Evolutionary conservation across 2,329 filamentous ascomycete genomes (phyloP).

Genomic region (Thielaviopsis musarum): DNA sequence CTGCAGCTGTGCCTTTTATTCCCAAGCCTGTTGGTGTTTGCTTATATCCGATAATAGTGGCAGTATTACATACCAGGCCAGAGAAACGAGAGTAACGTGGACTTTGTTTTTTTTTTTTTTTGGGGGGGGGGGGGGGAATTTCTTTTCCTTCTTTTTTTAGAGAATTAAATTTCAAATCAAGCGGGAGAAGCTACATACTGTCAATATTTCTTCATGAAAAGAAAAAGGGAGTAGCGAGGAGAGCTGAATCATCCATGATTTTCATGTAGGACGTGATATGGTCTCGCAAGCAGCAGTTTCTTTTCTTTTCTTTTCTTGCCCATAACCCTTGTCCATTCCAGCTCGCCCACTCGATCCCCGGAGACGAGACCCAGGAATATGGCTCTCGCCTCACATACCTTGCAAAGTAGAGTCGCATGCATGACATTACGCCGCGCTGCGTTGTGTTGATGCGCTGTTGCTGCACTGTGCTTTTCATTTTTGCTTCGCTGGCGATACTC

Average conservation of each 20-base stretch:
- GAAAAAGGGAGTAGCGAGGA: no score
- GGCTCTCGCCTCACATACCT: not conserved
- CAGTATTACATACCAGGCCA: not conserved
- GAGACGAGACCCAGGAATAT: not conserved
- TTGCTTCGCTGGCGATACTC: not conserved
- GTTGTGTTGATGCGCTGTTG: not conserved
- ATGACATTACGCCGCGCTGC: not conserved
- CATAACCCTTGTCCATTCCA: no score
- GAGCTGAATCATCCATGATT: no score
- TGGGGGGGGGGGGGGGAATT: no score
- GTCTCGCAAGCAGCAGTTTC: not conserved
- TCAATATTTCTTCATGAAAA: no score
- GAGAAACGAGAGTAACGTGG: not conserved
- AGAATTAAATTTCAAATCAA: no score
- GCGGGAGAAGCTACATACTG: no score
- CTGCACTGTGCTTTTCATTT: no score
- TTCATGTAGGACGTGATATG: no score
- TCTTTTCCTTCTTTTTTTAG: not conserved
- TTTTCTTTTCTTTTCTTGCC: not conserved
- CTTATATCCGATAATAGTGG: no score
- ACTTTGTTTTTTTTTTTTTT: no score
- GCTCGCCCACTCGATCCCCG: not conserved
- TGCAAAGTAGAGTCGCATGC: not conserved
- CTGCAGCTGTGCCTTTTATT: not conserved
- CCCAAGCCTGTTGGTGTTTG: no score